A percentile compares a stretch with the other conserved stretches of the same genome.
Evolutionary conservation across 2,329 filamentous ascomycete genomes (phyloP).

Genomic region (Amesomyces nigricolor): DNA sequence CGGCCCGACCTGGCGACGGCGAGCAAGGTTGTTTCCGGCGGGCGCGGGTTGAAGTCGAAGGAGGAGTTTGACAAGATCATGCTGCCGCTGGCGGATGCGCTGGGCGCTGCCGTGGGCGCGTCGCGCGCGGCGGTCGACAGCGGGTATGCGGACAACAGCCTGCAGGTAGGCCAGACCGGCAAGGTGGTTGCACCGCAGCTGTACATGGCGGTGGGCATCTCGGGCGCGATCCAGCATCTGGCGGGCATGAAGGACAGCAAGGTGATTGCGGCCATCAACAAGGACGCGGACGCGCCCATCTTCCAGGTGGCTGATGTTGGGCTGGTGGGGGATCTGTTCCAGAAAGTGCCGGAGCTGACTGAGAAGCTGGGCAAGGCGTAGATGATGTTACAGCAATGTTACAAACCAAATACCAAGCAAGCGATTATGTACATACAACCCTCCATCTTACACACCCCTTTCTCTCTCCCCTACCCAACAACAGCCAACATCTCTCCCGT

Average conservation of each 20-base stretch:
- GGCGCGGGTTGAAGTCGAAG: slow-evolving; percentile 93
- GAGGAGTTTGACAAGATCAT: slow-evolving; percentile 94
- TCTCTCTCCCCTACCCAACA: slow-evolving; percentile 32
- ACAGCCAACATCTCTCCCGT: slow-evolving; percentile 54
- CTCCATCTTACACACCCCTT: neutral
- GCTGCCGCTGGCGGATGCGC: slow-evolving; percentile 81
- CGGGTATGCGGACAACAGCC: slow-evolving; percentile 95
- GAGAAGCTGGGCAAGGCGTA: slow-evolving; percentile 72
- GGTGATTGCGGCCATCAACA: slow-evolving; percentile 98
- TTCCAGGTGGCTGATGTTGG: slow-evolving; percentile 98
- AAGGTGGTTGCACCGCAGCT: slow-evolving; percentile 97
- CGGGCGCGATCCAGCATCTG: slow-evolving; percentile 94
- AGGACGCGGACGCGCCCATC: slow-evolving; percentile 93
- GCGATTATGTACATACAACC: neutral
- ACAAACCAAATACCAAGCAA: too few relatives aligned
- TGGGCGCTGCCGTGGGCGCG: slow-evolving; percentile 93
- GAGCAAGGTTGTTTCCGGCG: slow-evolving; percentile 82
- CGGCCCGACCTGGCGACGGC: slow-evolving; percentile 91
- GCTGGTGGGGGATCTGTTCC: slow-evolving; percentile 90
- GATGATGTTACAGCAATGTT: slow-evolving; percentile 4
- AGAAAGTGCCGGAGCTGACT: slow-evolving; percentile 91
- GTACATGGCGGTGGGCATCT: slow-evolving; percentile 93
- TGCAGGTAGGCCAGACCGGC: slow-evolving; percentile 96
- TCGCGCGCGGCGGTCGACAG: slow-evolving; percentile 94
- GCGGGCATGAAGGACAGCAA: slow-evolving; percentile 99